phyloP scores from a whole-genome alignment of 345 rosid species.

The Rhodamnia argentea region DNA sequence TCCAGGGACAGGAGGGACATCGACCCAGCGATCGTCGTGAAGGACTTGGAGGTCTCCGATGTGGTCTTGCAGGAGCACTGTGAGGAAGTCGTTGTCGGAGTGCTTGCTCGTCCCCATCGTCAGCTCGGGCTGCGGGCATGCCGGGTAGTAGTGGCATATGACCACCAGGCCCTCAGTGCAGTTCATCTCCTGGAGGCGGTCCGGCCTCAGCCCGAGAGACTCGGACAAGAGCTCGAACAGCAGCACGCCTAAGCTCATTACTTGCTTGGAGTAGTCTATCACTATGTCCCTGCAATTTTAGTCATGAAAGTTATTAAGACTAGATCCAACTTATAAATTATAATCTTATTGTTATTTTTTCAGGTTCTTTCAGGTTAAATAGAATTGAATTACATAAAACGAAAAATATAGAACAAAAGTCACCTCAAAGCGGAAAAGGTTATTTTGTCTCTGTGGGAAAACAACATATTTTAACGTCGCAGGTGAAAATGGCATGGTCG shows the following conservation, averaged over 20 bases:
- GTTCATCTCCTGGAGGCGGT: constrained; percentile 25
- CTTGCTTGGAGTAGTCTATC: constrained; percentile 28
- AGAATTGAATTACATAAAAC: not conserved
- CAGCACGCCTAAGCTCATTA: constrained; percentile 13
- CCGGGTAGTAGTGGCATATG: constrained; percentile 46
- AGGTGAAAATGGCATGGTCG: not conserved
- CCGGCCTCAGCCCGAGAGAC: constrained; percentile 35
- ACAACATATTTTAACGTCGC: not conserved
- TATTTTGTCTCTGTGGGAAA: not conserved
- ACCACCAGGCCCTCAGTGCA: constrained; percentile 22
- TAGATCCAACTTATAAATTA: not conserved
- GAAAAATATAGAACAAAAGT: not conserved
- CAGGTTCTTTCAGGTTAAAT: not conserved
- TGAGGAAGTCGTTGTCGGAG: constrained; percentile 34
- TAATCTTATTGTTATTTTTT: not conserved
- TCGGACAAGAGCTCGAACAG: constrained; percentile 42
- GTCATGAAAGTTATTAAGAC: not conserved
- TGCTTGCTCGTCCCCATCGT: constrained; percentile 42
- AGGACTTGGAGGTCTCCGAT: constrained; percentile 50
- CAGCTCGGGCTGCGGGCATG: constrained; percentile 47
- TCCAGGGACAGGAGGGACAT: constrained; percentile 33
- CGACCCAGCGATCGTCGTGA: constrained; percentile 24
- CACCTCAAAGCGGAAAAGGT: not conserved
- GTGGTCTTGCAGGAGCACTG: constrained; percentile 50
- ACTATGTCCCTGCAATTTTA: constrained; percentile 18